Conservation (phyloP, 192 early-diverging fungal genomes). For the Phlyctochytrium arcticum region DNA sequence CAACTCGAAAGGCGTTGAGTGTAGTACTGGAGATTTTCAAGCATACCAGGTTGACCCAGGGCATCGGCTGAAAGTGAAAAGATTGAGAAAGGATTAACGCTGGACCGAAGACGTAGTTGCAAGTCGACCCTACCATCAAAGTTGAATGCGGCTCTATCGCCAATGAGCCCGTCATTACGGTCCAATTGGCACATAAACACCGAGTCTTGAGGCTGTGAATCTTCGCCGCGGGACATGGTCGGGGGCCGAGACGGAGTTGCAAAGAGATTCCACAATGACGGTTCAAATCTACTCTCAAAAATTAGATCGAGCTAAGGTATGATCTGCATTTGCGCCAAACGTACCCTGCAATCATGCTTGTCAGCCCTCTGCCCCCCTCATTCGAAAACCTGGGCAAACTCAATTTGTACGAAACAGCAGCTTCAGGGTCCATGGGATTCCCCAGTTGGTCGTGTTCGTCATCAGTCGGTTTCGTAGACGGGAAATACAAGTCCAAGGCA, state of each 20-base stretch:
- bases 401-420: not conserved
- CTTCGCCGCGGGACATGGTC: too few species aligned
- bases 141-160: not conserved
- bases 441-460: not conserved
- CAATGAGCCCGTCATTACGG: conserved; percentile 2
- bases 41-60: too few species aligned
- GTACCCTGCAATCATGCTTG: conserved; percentile 13
- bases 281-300: conserved; percentile 3
- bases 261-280: not conserved
- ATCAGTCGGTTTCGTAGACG: not conserved
- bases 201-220: too few species aligned
- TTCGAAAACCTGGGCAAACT: not conserved
- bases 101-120: too few species aligned
- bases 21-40: too few species aligned
- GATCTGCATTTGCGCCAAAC: not conserved
- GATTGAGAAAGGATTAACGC: too few species aligned
- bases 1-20: too few species aligned
- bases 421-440: not conserved
- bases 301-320: not conserved
- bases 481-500: conserved; percentile 4
- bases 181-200: conserved; percentile 6
- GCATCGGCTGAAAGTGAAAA: too few species aligned
- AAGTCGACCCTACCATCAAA: not conserved
- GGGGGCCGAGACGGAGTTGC: too few species aligned
- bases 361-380: not conserved